Base-by-base conservation (phyloP, 1,139 yeast genomes). In the Saccharomyces uvarum region DNA sequence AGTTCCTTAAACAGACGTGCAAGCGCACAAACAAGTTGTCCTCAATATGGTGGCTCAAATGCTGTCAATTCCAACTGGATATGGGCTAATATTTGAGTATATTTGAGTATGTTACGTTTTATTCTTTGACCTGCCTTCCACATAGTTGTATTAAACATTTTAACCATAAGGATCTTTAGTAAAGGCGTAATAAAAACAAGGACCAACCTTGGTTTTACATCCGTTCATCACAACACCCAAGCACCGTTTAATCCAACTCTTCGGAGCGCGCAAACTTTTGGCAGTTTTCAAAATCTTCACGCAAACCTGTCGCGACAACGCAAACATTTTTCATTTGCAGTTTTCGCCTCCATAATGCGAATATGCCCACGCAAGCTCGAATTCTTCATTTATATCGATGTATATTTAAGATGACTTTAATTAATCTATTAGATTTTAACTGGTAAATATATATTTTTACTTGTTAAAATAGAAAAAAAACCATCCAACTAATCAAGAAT, bases 401-500 rank as follows among this genome's bases (percentile, higher is more conserved):
- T 38, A 38, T 38, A 38, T 38, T 38, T 38, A 38, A 38, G 44
- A 38, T 38, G 44, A 16, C 26, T 11, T 38, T 38, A 4, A 16
- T 11, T 8, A 7, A 3, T 38, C n/a, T 16, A 9, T 16, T 16
- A 16, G 3, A 9, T 38, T 16, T 9, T 7, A 8, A 6, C 9
- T 16, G 21, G 8, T 16, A 8, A 4, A n/a, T 9, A 16, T 9
- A 16, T 4, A 9, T 24, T 38, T 26, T 5, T 8, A 24, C 13
- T 13, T 13, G 7, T 27, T 29, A 48, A 21, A 44, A 14, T 33
- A 13, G 3, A 4, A 48, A 31, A 27, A 33, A 21, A 27, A 33
- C 28, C 47, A 53, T 52, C 52, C 53, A 55, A 21, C 53, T 28
- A 56, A 59, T 54, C 61, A 61, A 56, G 54, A 79, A 93, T 93